Evolutionary conservation across 306 rosid genomes (phyloP).

Genomic region (Trifolium fragiferum): DNA sequence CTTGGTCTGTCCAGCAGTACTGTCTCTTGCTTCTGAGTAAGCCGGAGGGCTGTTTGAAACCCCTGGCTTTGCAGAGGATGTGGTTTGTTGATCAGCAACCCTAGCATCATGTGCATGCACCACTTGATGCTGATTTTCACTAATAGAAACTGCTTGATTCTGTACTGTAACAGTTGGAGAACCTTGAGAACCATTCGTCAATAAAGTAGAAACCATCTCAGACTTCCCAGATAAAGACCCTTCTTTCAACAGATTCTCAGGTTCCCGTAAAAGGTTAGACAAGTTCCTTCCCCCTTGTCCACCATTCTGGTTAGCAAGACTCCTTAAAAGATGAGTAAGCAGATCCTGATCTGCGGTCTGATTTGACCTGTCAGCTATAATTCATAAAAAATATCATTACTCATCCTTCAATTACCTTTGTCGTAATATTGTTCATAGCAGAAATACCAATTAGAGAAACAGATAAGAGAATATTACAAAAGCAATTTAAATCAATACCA

Average conservation of each 20-base stretch:
- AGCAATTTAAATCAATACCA: constrained; percentile 22
- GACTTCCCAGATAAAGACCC: constrained; percentile 57
- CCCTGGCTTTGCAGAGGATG: constrained; percentile 56
- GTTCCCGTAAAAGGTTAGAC: constrained; percentile 63
- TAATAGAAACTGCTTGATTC: constrained; percentile 44
- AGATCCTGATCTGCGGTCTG: constrained; percentile 80
- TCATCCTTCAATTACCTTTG: constrained; percentile 31
- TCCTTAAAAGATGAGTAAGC: constrained; percentile 73
- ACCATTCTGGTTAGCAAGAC: constrained; percentile 63
- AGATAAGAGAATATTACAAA: constrained; percentile 16
- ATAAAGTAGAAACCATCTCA: constrained; percentile 57
- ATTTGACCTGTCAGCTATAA: constrained; percentile 69
- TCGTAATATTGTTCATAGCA: constrained; percentile 4
- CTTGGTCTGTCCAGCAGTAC: constrained; percentile 65
- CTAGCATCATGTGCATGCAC: constrained; percentile 50
- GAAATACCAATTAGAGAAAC: constrained; percentile 37
- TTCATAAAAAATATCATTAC: constrained; percentile 40
- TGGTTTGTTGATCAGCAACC: constrained; percentile 51
- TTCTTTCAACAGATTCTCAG: constrained; percentile 57
- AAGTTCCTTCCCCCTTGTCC: constrained; percentile 58
- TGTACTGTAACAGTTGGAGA: constrained; percentile 56
- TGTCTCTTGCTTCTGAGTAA: constrained; percentile 69
- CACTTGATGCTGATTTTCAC: constrained; percentile 56
- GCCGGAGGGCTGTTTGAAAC: constrained; percentile 64
- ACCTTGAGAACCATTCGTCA: constrained; percentile 61